Evolutionary conservation across 2,329 filamentous ascomycete species (phyloP).

Genomic region (Aspergillus fructus): DNA sequence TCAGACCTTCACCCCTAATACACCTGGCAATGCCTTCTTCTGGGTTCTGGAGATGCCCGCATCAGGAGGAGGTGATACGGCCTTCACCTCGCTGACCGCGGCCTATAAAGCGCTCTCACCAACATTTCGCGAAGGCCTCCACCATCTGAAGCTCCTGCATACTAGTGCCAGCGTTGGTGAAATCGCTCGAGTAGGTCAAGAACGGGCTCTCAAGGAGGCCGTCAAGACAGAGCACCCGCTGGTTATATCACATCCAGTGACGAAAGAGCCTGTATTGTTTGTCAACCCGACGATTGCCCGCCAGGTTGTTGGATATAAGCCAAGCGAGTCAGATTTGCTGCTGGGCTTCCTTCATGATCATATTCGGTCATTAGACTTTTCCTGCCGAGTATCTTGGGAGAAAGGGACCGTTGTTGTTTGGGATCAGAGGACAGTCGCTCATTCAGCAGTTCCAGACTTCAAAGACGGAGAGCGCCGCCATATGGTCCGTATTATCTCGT

Average conservation of each 20-base stretch:
- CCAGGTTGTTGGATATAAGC: slow-evolving; percentile 12
- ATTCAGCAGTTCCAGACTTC: slow-evolving; percentile 12
- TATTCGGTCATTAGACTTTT: slow-evolving; percentile 12
- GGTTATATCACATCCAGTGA: slow-evolving; percentile 8
- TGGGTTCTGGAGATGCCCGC: slow-evolving; percentile 11
- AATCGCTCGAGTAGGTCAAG: slow-evolving; percentile 10
- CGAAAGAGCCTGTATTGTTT: slow-evolving; percentile 7
- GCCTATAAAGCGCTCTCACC: slow-evolving; percentile 11
- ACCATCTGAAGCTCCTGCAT: slow-evolving; percentile 10
- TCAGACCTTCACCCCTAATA: slow-evolving; percentile 13
- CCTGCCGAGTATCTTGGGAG: slow-evolving; percentile 8
- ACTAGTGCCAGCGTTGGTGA: slow-evolving; percentile 13
- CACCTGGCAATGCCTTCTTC: slow-evolving; percentile 10
- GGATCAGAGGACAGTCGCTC: slow-evolving; percentile 13
- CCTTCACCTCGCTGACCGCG: slow-evolving; percentile 10
- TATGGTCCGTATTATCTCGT: slow-evolving; percentile 15
- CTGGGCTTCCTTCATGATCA: slow-evolving; percentile 10
- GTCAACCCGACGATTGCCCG: slow-evolving; percentile 13
- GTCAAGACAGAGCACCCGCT: slow-evolving; percentile 13
- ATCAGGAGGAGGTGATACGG: slow-evolving; percentile 11
- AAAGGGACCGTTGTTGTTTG: slow-evolving; percentile 13
- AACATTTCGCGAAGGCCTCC: slow-evolving; percentile 8
- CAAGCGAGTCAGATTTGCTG: slow-evolving; percentile 7
- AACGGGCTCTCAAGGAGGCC: slow-evolving; percentile 10
- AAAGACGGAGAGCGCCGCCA: slow-evolving; percentile 9